Conservation (phyloP, 805 yeast species). For the Zygosaccharomyces siamensis region DNA sequence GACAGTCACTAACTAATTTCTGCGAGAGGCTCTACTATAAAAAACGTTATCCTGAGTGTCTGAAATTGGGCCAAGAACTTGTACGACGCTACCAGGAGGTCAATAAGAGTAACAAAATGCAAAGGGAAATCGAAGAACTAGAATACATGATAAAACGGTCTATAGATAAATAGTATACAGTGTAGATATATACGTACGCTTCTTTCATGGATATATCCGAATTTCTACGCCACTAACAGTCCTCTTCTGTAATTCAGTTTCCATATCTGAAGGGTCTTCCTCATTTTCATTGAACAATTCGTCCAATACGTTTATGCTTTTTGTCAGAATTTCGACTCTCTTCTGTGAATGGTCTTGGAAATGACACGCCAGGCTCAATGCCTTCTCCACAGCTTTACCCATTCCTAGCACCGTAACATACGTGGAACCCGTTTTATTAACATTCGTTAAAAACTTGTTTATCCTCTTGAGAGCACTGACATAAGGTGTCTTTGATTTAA, state of each 20-base stretch:
- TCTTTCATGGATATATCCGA: conserved; percentile 30
- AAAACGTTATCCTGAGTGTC: conserved; percentile 49
- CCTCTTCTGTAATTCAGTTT: conserved; percentile 34
- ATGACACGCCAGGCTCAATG: conserved; percentile 56
- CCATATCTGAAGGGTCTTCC: conserved; percentile 29
- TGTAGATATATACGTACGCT: not conserved
- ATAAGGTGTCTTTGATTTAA: conserved; percentile 66
- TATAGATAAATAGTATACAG: conserved; percentile 4
- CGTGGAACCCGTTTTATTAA: conserved; percentile 41
- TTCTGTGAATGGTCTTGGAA: conserved; percentile 49
- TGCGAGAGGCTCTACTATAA: conserved; percentile 60
- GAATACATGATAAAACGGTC: conserved; percentile 24
- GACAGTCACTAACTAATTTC: conserved; percentile 52
- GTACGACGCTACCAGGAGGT: conserved; percentile 33
- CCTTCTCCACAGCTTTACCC: conserved; percentile 67
- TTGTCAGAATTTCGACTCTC: conserved; percentile 58
- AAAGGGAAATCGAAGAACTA: conserved; percentile 49
- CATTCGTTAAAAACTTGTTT: conserved; percentile 45
- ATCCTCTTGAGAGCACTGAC: conserved; percentile 67
- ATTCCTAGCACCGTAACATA: conserved; percentile 63
- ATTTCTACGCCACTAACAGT: conserved; percentile 42
- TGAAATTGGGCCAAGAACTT: conserved; percentile 40
- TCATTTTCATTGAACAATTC: conserved; percentile 43
- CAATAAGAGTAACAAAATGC: conserved; percentile 40
- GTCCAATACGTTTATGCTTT: conserved; percentile 64